These are phyloP conservation scores for Gastrolobium bilobum DNA, from an alignment of 306 rosid genomes.

Conservation along the genomic window DNA sequence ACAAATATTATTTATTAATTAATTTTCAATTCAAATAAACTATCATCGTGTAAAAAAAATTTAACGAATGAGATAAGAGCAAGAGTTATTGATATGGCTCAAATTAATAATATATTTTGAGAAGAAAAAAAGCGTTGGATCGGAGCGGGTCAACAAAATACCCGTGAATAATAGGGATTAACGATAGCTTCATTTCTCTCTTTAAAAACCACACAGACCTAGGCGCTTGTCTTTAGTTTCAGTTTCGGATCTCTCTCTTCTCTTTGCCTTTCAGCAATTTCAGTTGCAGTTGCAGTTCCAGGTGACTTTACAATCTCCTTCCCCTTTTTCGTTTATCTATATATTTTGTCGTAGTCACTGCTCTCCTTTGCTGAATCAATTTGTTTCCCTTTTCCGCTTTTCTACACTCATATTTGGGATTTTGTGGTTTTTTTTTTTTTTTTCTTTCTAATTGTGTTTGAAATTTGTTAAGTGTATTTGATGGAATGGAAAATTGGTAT, in stretches of 20 bases:
- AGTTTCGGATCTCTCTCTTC: conserved; percentile 43
- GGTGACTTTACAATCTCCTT: background rate
- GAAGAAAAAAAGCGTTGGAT: background rate
- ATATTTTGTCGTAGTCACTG: background rate
- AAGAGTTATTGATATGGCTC: too few relatives aligned
- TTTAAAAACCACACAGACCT: conserved; percentile 29
- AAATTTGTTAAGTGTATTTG: background rate
- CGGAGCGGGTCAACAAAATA: background rate
- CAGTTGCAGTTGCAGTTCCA: conserved; percentile 2
- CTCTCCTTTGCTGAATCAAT: background rate
- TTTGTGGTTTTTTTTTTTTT: background rate
- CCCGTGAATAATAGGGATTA: background rate
- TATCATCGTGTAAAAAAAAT: too few relatives aligned
- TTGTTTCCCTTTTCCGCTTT: background rate
- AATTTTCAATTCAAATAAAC: too few relatives aligned
- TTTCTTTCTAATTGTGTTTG: background rate
- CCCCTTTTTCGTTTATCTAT: background rate
- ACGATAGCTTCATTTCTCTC: background rate
- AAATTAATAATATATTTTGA: too few relatives aligned
- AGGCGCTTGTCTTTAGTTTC: conserved; percentile 29
- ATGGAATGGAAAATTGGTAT: conserved; percentile 5
- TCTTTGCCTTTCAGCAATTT: background rate
- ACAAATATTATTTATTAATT: too few relatives aligned
- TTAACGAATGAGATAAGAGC: too few relatives aligned
- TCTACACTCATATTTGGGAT: background rate